Conservation (phyloP, 192 early-diverging fungal species). For the Bifiguratus adelaidae region DNA sequence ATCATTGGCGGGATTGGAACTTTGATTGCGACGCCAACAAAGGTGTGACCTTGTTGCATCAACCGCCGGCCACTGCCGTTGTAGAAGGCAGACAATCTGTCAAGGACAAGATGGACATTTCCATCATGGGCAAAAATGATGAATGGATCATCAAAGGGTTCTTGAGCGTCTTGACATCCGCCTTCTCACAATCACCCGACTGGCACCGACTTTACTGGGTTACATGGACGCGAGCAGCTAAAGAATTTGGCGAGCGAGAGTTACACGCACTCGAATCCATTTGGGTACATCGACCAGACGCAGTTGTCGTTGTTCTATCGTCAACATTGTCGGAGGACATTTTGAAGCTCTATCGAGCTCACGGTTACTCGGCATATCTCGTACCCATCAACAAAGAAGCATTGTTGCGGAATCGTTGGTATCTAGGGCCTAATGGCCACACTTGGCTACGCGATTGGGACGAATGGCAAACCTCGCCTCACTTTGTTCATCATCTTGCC, state of each 20-base stretch:
- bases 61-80: slow-evolving; percentile 3
- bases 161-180: slow-evolving; percentile 30
- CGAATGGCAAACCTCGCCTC: slow-evolving; percentile 31
- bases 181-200: slow-evolving; percentile 38
- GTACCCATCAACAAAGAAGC: slow-evolving; percentile 38
- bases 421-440: slow-evolving; percentile 35
- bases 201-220: slow-evolving; percentile 48
- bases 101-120: slow-evolving; percentile 5
- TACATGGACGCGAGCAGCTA: slow-evolving; percentile 40
- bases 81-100: slow-evolving; percentile 6
- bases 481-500: slow-evolving; percentile 38
- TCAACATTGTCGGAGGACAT: slow-evolving; percentile 33
- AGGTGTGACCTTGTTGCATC: slow-evolving; percentile 35
- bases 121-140: slow-evolving; percentile 23
- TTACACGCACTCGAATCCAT: slow-evolving; percentile 43
- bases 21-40: slow-evolving; percentile 39
- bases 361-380: slow-evolving; percentile 43
- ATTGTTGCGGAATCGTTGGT: slow-evolving; percentile 41
- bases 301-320: slow-evolving; percentile 37
- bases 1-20: slow-evolving; percentile 43
- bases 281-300: slow-evolving; percentile 41
- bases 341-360: slow-evolving; percentile 32
- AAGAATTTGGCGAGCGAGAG: slow-evolving; percentile 37
- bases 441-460: slow-evolving; percentile 43
- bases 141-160: slow-evolving; percentile 42